Evolutionary conservation across 805 yeast species (phyloP), one percentile per base, ranked within the genome.

Genomic region (Kluyveromyces aestuarii): DNA sequence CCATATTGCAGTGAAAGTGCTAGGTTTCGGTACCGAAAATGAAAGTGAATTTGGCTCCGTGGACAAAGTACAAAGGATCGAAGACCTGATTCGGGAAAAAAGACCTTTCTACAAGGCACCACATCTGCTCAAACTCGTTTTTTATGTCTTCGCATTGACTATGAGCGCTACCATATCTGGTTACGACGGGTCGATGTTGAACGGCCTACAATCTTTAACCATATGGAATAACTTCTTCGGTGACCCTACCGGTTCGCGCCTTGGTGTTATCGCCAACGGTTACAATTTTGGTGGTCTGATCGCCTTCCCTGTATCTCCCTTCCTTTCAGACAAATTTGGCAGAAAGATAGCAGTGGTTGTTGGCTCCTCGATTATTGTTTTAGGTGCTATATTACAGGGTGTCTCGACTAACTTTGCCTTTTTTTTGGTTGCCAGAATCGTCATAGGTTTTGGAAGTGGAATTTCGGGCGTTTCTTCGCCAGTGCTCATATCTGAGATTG

Each of bases 111-210:
- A 25, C n/a, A 40, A 40, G 35, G 44, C 69, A 14, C 64, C 67
- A 9, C 74, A 75, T 54, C 59, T 77, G 46, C 43, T 67, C 3
- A 50, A 52, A 30, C 64, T 78, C 51, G 69, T 72, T 51, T 52
- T 63, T 37, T 56, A 68, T 6, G 59, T 77, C 30, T 60, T 73
- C 39, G 61, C 74, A 27, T 65, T 71, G 48, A 69, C 77, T 21
- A 60, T 75, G 40, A 67, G 77, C 25, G 71, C 80, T 10, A 71
- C 78, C 45, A 74, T 73, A 53, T 71, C 67, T 40, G 77, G 78
- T 51, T 74, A 68, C 51, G 78, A 74, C 60, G 75, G 75, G 51
- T 70, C 74, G 14, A 65, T 77, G 69, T 61, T 77, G 55, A 76
- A 77, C 53, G 77, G 78, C 37, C 66, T 77, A 52, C 81, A 77